Base-by-base conservation (phyloP, 1,284 basidiomycete genomes). In the Athelia psychrophila region DNA sequence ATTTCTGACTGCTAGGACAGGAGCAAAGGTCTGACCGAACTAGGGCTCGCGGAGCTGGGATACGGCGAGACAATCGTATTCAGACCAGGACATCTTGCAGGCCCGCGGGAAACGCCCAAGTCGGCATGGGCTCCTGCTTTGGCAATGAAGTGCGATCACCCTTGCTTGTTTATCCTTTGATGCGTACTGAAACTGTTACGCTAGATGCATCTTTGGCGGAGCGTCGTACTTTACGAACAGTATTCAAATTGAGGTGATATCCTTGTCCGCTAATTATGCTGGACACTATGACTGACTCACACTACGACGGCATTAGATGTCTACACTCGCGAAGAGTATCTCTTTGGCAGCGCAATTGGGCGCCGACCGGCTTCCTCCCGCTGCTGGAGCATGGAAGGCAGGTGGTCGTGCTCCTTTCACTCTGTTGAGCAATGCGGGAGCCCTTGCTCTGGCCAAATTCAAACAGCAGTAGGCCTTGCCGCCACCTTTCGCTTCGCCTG, bases 21-120 rank as follows among this genome's bases (percentile, higher is more conserved):
- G 70, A 83, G 79, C 61, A 91, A 92, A 66, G 90, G 88, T 12
- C 66, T 84, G 35, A 92, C 91, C 0, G 91, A 93, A 64, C 70
- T 80, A 48, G 84, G 70, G 0, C 71, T 93, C 10, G 83, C 87
- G 0, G 66, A 64, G 2, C 64, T 91, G 5, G 86, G 84, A 9
- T 93, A 89, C 64, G 61, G 68, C 10, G 84, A 90, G 45, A 82
- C 82, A 0, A 80, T 91, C 56, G 64, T 90, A 46, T 83, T 90
- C 66, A 75, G 83, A 16, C 88, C 91, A 0, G 81, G 65, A 0
- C 57, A 76, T 22, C 67, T 92, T 3, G 68, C 65, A 8, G 74
- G 78, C 0, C 67, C 75, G 0, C 55, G 74, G 12, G 67, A 81
- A 6, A 22, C 62, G 2, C 73, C 82, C 2, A 33, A 42, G 20